These are phyloP conservation scores for Chlorella sp. DNA, from an alignment of 139 green algal species.

Conservation along the genomic window DNA sequence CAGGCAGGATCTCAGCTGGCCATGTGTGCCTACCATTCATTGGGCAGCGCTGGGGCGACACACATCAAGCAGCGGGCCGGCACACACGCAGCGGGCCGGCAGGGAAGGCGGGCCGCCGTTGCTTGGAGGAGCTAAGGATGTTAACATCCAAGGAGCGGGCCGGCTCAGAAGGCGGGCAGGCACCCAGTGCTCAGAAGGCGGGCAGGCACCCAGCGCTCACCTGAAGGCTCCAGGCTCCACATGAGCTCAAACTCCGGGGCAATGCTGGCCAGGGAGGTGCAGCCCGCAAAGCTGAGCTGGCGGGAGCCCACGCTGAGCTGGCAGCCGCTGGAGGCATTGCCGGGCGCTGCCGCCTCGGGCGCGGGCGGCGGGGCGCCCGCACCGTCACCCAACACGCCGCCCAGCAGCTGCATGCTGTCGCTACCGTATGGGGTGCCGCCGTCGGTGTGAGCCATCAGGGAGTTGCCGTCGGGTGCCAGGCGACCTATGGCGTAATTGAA, in stretches of 20 bases:
- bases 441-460: not conserved
- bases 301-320: constrained; percentile 3
- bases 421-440: not conserved
- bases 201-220: too few species aligned
- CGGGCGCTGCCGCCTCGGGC: not conserved
- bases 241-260: constrained; percentile 4
- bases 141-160: too few species aligned
- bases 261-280: not conserved
- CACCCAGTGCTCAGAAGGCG: too few species aligned
- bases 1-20: too few species aligned
- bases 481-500: constrained; percentile 28
- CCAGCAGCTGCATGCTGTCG: not conserved
- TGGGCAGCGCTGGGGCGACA: too few species aligned
- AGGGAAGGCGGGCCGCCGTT: too few species aligned
- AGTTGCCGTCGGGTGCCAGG: not conserved
- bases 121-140: too few species aligned
- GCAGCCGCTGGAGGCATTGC: not conserved
- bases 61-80: too few species aligned
- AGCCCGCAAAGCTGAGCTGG: constrained; percentile 4
- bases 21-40: too few species aligned
- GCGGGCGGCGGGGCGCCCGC: not conserved
- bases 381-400: not conserved
- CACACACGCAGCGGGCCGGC: too few species aligned
- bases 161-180: too few species aligned
- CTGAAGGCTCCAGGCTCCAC: constrained; percentile 10